Evolutionary conservation across 2,329 filamentous ascomycete species (phyloP), one percentile per base, ranked within the genome.

Genomic region (Paecilomyces formosus): DNA sequence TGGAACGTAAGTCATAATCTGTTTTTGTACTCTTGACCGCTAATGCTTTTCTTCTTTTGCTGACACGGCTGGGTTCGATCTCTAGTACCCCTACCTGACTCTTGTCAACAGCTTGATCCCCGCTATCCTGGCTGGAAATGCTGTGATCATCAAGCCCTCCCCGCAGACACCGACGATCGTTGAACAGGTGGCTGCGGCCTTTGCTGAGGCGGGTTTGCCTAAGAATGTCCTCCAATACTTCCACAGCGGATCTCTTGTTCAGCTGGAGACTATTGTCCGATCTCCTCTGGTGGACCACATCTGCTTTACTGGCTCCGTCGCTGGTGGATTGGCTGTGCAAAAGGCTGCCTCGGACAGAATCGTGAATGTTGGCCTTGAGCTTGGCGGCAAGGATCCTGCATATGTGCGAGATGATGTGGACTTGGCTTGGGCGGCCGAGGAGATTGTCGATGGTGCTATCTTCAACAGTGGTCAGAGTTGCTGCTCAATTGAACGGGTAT

Each of bases 381-480:
- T 97, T 28, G 93, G 93, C 63, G 93, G 93, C 63, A 97, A 97
- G 72, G 93, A 97, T 71, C 90, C 93, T 3, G 93, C 93, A 24
- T 97, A 97, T 69, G 82, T 97, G 57, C 82, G 93, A 60, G 80
- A 79, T 6, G 93, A 97, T 68, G 91, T 96, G 1, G 92, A 97
- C 71, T 76, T 96, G 54, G 85, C 85, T 54, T 97, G 92, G 93
- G 92, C 88, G 0, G 93, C 93, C 0, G 92, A 89, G 65, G 92
- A 97, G 76, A 94, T 97, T 67, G 91, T 97, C 13, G 93, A 97
- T 66, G 93, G 93, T 21, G 88, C 92, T n/a, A 81, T 97, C 58
- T 97, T 97, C 82, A 97, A 97, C 78, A 96, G 92, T 55, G 93
- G 93, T n/a, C 93, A 97, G 79, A 96, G 91, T 72, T 97, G 93